Conservation (phyloP, 108 stramenopile genomes). For the Bacterosira constricta region DNA sequence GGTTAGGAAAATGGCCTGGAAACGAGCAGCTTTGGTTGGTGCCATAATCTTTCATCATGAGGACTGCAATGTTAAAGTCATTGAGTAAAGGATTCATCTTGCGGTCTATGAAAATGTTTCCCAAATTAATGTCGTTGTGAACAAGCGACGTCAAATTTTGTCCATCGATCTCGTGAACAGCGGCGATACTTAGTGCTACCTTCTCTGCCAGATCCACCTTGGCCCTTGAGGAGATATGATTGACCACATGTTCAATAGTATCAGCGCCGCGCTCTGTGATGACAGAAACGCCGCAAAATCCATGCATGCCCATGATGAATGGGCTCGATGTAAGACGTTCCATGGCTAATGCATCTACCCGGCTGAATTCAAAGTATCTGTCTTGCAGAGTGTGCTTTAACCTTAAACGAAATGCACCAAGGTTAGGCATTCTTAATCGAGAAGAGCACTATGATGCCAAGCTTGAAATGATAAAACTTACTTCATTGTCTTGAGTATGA, state of each 20-base stretch:
- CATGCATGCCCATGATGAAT: slow-evolving; percentile 58
- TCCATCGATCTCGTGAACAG: slow-evolving; percentile 62
- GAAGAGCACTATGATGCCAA: neutral
- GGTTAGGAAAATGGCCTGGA: slow-evolving; percentile 44
- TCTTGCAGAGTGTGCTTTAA: slow-evolving; percentile 82
- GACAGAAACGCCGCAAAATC: slow-evolving; percentile 75
- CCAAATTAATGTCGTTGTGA: slow-evolving; percentile 53
- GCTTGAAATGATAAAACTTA: neutral
- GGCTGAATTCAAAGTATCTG: slow-evolving; percentile 79
- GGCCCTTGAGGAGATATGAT: slow-evolving; percentile 35
- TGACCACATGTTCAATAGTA: slow-evolving; percentile 2
- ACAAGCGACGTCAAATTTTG: slow-evolving; percentile 16
- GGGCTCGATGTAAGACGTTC: slow-evolving; percentile 61
- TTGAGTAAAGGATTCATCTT: slow-evolving; percentile 27
- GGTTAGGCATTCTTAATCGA: neutral
- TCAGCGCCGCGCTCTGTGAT: slow-evolving; percentile 42
- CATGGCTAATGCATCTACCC: slow-evolving; percentile 71
- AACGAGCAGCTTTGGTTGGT: slow-evolving; percentile 37
- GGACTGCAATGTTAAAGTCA: slow-evolving; percentile 58
- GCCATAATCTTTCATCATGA: slow-evolving; percentile 39
- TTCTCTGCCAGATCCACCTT: slow-evolving; percentile 50
- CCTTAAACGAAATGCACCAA: neutral
- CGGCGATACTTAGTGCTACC: slow-evolving; percentile 63
- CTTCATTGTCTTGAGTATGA: slow-evolving; percentile 41
- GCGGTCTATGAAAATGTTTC: slow-evolving; percentile 42